Conservation (phyloP, 2,329 filamentous ascomycete genomes). For the Fusarium marasasianum region DNA sequence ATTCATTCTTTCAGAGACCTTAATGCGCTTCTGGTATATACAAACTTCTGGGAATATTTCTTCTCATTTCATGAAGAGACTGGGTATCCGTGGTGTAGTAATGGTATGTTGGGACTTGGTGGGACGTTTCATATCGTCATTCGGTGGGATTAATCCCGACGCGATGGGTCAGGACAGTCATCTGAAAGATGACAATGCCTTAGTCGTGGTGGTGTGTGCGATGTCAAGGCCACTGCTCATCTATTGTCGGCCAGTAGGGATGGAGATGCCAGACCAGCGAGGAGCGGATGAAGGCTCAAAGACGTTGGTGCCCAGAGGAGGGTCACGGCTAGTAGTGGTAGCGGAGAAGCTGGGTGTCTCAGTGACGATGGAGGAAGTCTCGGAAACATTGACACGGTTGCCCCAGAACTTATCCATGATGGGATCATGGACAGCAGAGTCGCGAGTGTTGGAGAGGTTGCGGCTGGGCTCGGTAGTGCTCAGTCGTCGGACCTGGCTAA, state of each 20-base stretch:
- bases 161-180: not conserved
- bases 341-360: slow-evolving; percentile 1
- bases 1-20: not conserved
- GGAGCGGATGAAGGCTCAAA: slow-evolving; percentile 36
- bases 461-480: slow-evolving; percentile 28
- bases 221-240: not conserved
- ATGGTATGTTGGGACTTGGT: not conserved
- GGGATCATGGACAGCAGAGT: slow-evolving; percentile 30
- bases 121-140: not conserved
- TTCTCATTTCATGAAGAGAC: not conserved
- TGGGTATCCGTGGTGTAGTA: not conserved
- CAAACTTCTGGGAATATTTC: not conserved
- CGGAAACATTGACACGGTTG: not conserved
- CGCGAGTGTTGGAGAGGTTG: slow-evolving; percentile 18
- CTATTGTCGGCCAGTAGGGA: slow-evolving; percentile 12
- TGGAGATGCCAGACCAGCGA: slow-evolving; percentile 32
- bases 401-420: slow-evolving; percentile 40
- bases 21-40: not conserved
- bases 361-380: not conserved
- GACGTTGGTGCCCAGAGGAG: slow-evolving; percentile 33
- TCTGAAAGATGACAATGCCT: not conserved
- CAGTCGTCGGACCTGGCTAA: slow-evolving; percentile 24
- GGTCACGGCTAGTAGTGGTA: slow-evolving; percentile 25
- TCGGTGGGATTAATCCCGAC: not conserved
- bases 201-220: not conserved